phyloP scores from a whole-genome alignment of 768 basidiomycete genomes.

The Leccinum disarticulatum region DNA sequence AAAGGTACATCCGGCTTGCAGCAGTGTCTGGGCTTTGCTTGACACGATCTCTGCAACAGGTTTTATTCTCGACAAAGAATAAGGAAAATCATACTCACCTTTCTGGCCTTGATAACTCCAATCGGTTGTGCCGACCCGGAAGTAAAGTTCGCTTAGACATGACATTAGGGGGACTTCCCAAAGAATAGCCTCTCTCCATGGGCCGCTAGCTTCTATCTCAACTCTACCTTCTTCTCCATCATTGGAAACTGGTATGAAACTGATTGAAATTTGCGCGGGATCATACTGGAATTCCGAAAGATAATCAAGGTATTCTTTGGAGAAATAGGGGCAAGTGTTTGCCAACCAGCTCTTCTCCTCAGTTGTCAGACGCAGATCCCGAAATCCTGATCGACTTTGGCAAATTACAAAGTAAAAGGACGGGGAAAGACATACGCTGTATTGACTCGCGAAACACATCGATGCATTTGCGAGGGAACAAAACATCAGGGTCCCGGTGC shows the following conservation, averaged over 20 bases:
- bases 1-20: constrained; percentile 65
- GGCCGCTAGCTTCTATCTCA: constrained; percentile 70
- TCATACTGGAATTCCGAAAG: constrained; percentile 69
- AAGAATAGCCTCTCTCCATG: constrained; percentile 82
- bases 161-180: constrained; percentile 98
- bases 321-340: constrained; percentile 72
- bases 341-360: constrained; percentile 70
- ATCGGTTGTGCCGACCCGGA: constrained; percentile 67
- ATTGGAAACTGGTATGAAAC: constrained; percentile 58
- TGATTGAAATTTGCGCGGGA: constrained; percentile 59
- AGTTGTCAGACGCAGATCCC: constrained; percentile 54
- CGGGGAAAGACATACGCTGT: constrained; percentile 47
- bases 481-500: constrained; percentile 63
- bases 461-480: constrained; percentile 50
- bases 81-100: constrained; percentile 43
- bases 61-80: neutral
- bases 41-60: constrained; percentile 60
- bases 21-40: constrained; percentile 62
- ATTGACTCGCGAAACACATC: constrained; percentile 49
- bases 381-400: constrained; percentile 55
- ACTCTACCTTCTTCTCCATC: constrained; percentile 57
- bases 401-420: constrained; percentile 24
- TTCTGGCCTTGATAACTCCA: constrained; percentile 86
- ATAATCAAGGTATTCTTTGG: constrained; percentile 70
- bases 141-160: constrained; percentile 87